Percentiles rank a stretch among this genome's conserved stretches.
phyloP scores from a whole-genome alignment of 2,329 filamentous ascomycete genomes.

The Xylaria sp. region DNA sequence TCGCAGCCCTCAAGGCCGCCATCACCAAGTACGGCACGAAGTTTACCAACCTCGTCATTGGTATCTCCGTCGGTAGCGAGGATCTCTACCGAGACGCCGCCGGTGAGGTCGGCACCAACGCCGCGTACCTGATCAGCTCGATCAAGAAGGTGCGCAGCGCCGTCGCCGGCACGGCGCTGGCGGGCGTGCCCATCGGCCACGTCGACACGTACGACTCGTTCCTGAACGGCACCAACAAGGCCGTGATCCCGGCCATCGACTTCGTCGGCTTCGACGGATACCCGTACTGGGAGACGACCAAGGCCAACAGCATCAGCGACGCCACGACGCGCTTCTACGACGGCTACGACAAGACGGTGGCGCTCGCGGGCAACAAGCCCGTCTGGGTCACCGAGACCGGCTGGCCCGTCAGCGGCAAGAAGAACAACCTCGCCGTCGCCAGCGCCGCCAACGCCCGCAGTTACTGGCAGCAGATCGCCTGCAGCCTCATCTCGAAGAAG shows the following conservation, averaged over 20 bases:
- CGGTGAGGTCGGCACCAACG: constrained; percentile 51
- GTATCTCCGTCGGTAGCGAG: constrained; percentile 66
- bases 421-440: constrained; percentile 58
- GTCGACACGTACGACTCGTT: constrained; percentile 67
- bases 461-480: constrained; percentile 51
- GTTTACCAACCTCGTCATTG: constrained; percentile 60
- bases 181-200: constrained; percentile 59
- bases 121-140: constrained; percentile 65
- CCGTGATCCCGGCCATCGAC: constrained; percentile 63
- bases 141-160: constrained; percentile 65
- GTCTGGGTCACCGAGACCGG: constrained; percentile 75
- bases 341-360: constrained; percentile 50
- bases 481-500: constrained; percentile 44
- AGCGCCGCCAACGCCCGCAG: constrained; percentile 58
- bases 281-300: constrained; percentile 62
- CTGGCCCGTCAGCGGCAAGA: constrained; percentile 64
- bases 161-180: constrained; percentile 54
- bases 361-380: constrained; percentile 63
- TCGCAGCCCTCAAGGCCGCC: constrained; percentile 60
- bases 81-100: constrained; percentile 63
- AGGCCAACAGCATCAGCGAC: constrained; percentile 57
- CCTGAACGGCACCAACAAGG: constrained; percentile 60
- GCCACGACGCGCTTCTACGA: constrained; percentile 57
- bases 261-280: constrained; percentile 66
- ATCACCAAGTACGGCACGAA: constrained; percentile 57